A percentile compares a stretch with the other conserved stretches of the same genome.
Conservation (phyloP, 495 filamentous ascomycete genomes). For the Penicilliopsis zonata region DNA sequence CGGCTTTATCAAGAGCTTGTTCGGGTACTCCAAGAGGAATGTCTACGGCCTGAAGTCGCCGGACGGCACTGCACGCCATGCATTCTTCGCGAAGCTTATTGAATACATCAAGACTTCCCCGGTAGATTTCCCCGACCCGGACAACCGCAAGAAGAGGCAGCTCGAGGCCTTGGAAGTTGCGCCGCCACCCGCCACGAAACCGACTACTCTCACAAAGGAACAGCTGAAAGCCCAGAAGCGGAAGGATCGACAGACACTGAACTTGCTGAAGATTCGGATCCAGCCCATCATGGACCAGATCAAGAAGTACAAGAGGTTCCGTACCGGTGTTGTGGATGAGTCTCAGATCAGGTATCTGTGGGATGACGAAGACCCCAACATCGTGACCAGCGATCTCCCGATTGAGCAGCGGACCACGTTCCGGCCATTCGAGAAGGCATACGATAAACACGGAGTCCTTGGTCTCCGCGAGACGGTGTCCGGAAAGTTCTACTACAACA, state of each 20-base stretch:
- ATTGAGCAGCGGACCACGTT: constrained; percentile 40
- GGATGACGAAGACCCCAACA: constrained; percentile 70
- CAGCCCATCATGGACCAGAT: constrained; percentile 95
- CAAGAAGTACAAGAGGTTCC: constrained; percentile 75
- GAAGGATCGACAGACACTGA: constrained; percentile 66
- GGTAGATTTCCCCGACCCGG: constrained; percentile 72
- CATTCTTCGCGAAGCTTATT: constrained; percentile 66
- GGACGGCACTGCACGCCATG: constrained; percentile 46
- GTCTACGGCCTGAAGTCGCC: constrained; percentile 56
- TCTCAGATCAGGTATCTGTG: constrained; percentile 63
- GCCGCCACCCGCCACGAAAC: constrained; percentile 53
- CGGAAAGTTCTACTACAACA: constrained; percentile 83
- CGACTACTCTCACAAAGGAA: constrained; percentile 49
- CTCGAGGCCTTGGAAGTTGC: constrained; percentile 67
- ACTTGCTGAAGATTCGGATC: constrained; percentile 73
- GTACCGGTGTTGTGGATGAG: constrained; percentile 64
- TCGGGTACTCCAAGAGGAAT: constrained; percentile 74
- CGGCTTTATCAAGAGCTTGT: constrained; percentile 61
- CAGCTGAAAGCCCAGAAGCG: constrained; percentile 71
- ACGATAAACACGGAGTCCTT: constrained; percentile 60
- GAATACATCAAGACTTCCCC: constrained; percentile 66
- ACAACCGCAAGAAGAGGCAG: constrained; percentile 72
- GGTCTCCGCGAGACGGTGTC: constrained; percentile 58
- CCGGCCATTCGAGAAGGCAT: constrained; percentile 63
- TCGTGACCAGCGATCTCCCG: constrained; percentile 63